Conservation (phyloP, 176 grass and related monocot genomes). For the Themeda triandra region DNA sequence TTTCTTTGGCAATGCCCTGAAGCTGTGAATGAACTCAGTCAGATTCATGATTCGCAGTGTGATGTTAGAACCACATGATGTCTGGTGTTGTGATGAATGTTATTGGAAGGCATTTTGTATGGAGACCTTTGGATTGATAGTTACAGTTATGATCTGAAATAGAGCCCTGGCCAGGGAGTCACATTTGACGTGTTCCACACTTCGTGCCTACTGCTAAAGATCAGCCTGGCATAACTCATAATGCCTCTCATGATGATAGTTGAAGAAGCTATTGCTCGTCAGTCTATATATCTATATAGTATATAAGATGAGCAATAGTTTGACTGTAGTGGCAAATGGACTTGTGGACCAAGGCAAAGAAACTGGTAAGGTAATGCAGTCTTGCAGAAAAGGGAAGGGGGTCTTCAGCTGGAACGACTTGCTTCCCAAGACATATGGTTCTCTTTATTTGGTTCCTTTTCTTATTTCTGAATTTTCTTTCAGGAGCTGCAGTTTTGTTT, state of each 20-base stretch:
- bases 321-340: slow-evolving; percentile 7
- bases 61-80: neutral
- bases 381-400: slow-evolving; percentile 2
- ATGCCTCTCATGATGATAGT: neutral
- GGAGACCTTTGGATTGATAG: neutral
- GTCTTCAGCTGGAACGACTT: neutral
- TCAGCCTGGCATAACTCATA: neutral
- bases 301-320: neutral
- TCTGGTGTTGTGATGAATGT: neutral
- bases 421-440: slow-evolving; percentile 18
- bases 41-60: neutral
- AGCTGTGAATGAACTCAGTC: neutral
- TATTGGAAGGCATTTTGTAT: neutral
- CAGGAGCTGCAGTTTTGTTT: neutral
- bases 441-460: neutral
- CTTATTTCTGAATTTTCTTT: neutral
- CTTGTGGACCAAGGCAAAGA: slow-evolving; percentile 40
- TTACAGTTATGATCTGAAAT: neutral
- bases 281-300: neutral
- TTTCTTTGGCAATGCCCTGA: neutral
- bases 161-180: neutral
- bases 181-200: neutral
- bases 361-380: neutral
- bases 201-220: neutral
- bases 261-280: neutral